Percentiles rank a stretch among this genome's conserved stretches.
Conservation (phyloP, 208 protist genomes). For the Crithidia expoeki region DNA sequence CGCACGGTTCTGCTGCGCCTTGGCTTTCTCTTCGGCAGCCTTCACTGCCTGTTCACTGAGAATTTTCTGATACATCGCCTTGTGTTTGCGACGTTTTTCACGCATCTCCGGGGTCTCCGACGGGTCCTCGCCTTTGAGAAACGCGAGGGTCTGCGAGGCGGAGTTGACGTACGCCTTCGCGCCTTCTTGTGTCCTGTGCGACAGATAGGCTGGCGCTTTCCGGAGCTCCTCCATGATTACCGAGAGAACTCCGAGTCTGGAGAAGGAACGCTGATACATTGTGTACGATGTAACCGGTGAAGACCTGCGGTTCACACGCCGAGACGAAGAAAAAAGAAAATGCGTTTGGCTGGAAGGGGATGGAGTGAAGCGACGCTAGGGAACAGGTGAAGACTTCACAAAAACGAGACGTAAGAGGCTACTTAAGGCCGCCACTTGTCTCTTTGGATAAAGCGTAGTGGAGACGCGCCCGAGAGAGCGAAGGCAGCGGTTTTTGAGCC, state of each 20-base stretch:
- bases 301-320: neutral
- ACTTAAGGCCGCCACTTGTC: too few species aligned
- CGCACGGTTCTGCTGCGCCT: conserved; percentile 10
- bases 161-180: conserved; percentile 44
- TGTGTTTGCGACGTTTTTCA: conserved; percentile 58
- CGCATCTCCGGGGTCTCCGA: conserved; percentile 42
- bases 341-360: neutral
- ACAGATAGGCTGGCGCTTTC: conserved; percentile 52
- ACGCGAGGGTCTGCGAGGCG: conserved; percentile 41
- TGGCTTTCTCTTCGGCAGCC: conserved; percentile 11
- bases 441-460: too few species aligned
- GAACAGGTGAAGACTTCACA: neutral
- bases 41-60: conserved; percentile 43
- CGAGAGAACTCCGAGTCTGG: conserved; percentile 38
- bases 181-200: conserved; percentile 25
- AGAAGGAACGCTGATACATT: conserved; percentile 45
- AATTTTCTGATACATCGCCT: conserved; percentile 68
- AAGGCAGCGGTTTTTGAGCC: too few species aligned
- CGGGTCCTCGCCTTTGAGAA: conserved; percentile 52
- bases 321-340: conserved; percentile 5
- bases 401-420: too few species aligned
- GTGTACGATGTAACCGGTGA: neutral
- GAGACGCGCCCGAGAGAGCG: too few species aligned
- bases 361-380: neutral
- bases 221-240: conserved; percentile 49